These are phyloP conservation scores for Stylonectria norvegica DNA, from an alignment of 2,329 filamentous ascomycete species.

Conservation along the genomic window DNA sequence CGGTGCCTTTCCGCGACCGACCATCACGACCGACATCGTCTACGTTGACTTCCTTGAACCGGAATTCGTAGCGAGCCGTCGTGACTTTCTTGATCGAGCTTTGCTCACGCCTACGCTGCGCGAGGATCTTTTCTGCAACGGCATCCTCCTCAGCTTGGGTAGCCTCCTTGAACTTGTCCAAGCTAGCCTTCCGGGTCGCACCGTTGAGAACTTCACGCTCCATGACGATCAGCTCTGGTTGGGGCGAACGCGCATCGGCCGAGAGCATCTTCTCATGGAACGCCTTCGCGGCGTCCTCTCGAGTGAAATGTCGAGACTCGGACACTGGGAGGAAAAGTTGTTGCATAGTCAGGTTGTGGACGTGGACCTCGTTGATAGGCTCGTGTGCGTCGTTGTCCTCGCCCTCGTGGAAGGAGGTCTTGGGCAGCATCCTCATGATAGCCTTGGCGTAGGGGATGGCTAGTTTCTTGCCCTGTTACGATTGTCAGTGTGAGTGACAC, in stretches of 20 bases:
- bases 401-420: slow-evolving; percentile 54
- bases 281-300: slow-evolving; percentile 62
- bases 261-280: slow-evolving; percentile 60
- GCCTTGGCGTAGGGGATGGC: slow-evolving; percentile 74
- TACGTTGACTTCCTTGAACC: slow-evolving; percentile 57
- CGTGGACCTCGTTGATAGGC: slow-evolving; percentile 61
- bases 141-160: slow-evolving; percentile 43
- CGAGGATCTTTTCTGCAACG: slow-evolving; percentile 33
- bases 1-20: slow-evolving; percentile 48
- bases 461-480: slow-evolving; percentile 66
- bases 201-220: slow-evolving; percentile 46
- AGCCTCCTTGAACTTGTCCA: slow-evolving; percentile 39
- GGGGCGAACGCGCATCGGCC: slow-evolving; percentile 58
- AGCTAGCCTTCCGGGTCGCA: slow-evolving; percentile 35
- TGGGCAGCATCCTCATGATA: slow-evolving; percentile 76
- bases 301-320: slow-evolving; percentile 61
- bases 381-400: slow-evolving; percentile 51
- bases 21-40: slow-evolving; percentile 55
- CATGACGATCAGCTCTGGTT: slow-evolving; percentile 58
- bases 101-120: slow-evolving; percentile 35
- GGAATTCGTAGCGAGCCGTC: slow-evolving; percentile 57
- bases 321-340: slow-evolving; percentile 64
- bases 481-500: slow-evolving; percentile 21
- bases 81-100: slow-evolving; percentile 43
- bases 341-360: slow-evolving; percentile 59